These are phyloP conservation scores for Lactuca sativa DNA, from an alignment of 129 eudicot genomes.

Conservation along the genomic window DNA sequence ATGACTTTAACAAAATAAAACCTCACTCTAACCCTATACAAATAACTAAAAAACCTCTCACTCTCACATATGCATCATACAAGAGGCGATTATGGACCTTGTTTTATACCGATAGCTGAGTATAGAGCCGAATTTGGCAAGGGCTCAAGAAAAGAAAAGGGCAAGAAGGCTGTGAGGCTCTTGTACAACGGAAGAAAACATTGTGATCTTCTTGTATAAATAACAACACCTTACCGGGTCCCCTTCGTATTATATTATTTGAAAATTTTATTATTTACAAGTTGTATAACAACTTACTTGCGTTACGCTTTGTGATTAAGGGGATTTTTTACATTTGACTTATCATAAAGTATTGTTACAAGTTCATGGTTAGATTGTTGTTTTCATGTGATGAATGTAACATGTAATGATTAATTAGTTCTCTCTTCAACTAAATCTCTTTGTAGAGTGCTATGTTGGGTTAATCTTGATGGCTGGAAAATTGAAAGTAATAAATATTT, in stretches of 20 bases:
- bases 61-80: conserved; percentile 75
- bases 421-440: too few relatives aligned
- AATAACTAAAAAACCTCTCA: too few relatives aligned
- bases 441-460: too few relatives aligned
- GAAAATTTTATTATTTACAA: background rate
- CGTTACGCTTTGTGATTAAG: background rate
- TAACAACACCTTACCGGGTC: too few relatives aligned
- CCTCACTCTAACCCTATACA: too few relatives aligned
- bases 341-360: background rate
- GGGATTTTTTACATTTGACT: conserved; percentile 10
- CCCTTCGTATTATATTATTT: background rate
- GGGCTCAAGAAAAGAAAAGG: conserved; percentile 44
- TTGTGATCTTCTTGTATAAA: conserved; percentile 85
- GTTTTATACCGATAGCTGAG: conserved; percentile 95
- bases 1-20: too few relatives aligned
- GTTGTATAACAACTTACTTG: background rate
- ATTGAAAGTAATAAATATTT: too few relatives aligned
- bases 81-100: conserved; percentile 50
- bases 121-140: conserved; percentile 72
- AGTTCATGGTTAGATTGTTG: background rate
- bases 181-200: conserved; percentile 91
- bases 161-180: conserved; percentile 67
- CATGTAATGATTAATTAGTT: too few relatives aligned
- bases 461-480: too few relatives aligned
- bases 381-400: too few relatives aligned